phyloP scores from a whole-genome alignment of 1,284 basidiomycete species.

The Papiliotrema terrestris region DNA sequence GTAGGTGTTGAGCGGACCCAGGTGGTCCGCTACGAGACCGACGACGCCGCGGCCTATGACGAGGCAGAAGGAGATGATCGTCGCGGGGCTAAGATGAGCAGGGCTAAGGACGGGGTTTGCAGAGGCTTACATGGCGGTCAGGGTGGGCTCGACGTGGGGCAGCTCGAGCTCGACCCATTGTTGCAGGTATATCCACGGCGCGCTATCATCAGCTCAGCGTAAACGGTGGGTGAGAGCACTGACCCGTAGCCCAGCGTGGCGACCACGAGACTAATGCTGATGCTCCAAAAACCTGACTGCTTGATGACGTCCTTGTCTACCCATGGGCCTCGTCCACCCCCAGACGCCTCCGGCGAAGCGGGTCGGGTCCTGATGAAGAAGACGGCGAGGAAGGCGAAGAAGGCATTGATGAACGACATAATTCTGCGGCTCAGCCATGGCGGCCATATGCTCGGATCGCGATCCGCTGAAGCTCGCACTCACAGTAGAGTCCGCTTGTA shows the following conservation, averaged over 20 bases:
- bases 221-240: conserved; percentile 2
- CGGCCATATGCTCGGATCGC: too few species aligned
- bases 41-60: conserved; percentile 23
- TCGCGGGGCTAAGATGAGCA: conserved; percentile 14
- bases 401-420: conserved; percentile 31
- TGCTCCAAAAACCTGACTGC: conserved; percentile 22
- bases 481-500: conserved; percentile 30
- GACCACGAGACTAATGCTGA: conserved; percentile 25
- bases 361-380: conserved; percentile 31
- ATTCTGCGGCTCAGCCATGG: conserved; percentile 21
- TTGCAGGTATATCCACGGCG: conserved; percentile 24
- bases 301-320: conserved; percentile 20
- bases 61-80: conserved; percentile 19
- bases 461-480: conserved; percentile 9
- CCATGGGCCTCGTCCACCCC: conserved; percentile 21
- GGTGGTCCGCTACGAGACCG: conserved; percentile 22
- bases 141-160: conserved; percentile 11
- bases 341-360: conserved; percentile 29
- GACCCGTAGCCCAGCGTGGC: conserved; percentile 26
- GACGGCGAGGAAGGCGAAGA: conserved; percentile 19
- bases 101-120: background rate
- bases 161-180: conserved; percentile 20
- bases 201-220: background rate
- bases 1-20: conserved; percentile 28
- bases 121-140: conserved; percentile 19